Evolutionary conservation across 768 basidiomycete species (phyloP), one percentile per base, ranked within the genome.

Genomic region (Suillus decipiens): DNA sequence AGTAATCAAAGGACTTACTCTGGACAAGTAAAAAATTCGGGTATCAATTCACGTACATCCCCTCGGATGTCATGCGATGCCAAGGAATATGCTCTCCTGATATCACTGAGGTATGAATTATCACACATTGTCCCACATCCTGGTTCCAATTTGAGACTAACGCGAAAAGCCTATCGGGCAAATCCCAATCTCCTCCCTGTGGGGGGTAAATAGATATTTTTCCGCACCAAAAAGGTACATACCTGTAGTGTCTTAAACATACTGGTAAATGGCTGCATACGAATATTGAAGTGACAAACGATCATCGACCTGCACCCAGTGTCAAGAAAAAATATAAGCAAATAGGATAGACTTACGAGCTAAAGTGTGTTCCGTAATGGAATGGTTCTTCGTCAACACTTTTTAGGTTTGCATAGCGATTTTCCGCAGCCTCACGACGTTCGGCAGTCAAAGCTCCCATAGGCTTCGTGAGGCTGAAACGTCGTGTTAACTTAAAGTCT

Each of bases 351-450:
- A 19, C 74, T 22, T 60, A 73, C 11, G 94, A 96, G 71, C 92
- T 93, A 71, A 95, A 98, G 72, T 98, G 96, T 0, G 96, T 97
- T 48, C 96, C 92, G 65, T 93, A 95, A 70, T 94, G 92, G 75
- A 96, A 96, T 0, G 95, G 95, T 41, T 86, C 84, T 76, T 98
- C 95, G 9, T 76, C 90, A 2, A 96, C 90, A 64, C 92, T 87
- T 68, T 87, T 75, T 12, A 96, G 80, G 66, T 89, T 92, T 37
- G 76, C 74, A 67, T 95, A 96, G 47, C 94, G 84, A 41, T 84
- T 85, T 55, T 81, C 79, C 1, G 96, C 95, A 7, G 91, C 89
- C 63, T 90, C 89, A 41, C 85, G 78, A 6, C 95, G 85, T 33
- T 83, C 86, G 4, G 84, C 78, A 0, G 92, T 94, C 36, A 96